Conservation (phyloP, 2,329 filamentous ascomycete genomes). For the Pseudocercospora fuligena region DNA sequence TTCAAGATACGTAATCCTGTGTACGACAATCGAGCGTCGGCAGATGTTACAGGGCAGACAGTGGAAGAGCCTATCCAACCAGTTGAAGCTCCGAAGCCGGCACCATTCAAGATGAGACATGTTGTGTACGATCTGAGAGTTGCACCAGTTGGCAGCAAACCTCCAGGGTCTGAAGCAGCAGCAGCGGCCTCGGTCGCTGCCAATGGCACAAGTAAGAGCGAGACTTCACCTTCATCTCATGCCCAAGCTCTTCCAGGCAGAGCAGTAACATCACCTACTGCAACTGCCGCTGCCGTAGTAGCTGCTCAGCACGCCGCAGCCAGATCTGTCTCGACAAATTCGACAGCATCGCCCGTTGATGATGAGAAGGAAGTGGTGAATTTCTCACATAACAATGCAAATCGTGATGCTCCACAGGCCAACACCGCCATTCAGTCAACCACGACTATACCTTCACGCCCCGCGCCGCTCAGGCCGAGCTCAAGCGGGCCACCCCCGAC, state of each 20-base stretch:
- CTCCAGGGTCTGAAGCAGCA: constrained; percentile 15
- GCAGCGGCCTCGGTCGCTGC: constrained; percentile 4
- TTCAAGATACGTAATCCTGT: constrained; percentile 40
- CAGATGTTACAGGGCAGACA: constrained; percentile 10
- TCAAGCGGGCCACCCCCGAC: constrained; percentile 16
- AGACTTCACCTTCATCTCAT: constrained; percentile 2
- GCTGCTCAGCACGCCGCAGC: constrained; percentile 10
- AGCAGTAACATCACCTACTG: constrained; percentile 4
- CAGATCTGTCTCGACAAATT: constrained; percentile 8
- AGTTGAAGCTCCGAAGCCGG: constrained; percentile 22
- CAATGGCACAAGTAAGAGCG: constrained; percentile 12
- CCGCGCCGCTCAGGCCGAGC: constrained; percentile 12
- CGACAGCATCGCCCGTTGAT: constrained; percentile 3
- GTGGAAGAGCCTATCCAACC: constrained; percentile 11
- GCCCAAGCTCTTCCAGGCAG: constrained; percentile 2
- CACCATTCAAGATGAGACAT: constrained; percentile 37
- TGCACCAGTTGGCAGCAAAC: constrained; percentile 24
- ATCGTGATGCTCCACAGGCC: neutral
- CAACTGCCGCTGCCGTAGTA: neutral
- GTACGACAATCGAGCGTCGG: constrained; percentile 29
- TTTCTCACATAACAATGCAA: neutral
- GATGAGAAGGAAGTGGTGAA: constrained; percentile 8
- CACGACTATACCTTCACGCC: constrained; percentile 11
- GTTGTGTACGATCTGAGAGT: constrained; percentile 33
- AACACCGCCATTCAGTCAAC: neutral